These are phyloP conservation scores for Amauroascus niger DNA, from an alignment of 2,329 filamentous ascomycete genomes.

Conservation along the genomic window DNA sequence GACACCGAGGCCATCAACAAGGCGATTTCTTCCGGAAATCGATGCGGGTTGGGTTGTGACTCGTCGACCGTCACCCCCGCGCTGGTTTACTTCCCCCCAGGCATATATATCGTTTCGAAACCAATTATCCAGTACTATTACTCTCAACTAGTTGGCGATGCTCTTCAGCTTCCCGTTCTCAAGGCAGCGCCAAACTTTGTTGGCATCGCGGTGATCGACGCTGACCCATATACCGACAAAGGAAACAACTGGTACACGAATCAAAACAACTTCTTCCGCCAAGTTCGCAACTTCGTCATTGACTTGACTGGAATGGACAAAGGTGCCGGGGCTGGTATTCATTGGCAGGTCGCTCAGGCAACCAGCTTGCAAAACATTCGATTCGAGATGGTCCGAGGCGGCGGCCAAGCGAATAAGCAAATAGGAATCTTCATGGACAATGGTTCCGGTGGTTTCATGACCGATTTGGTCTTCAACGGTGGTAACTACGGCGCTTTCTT, in stretches of 20 bases:
- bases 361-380: constrained; percentile 71
- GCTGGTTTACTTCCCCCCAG: constrained; percentile 82
- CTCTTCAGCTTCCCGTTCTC: constrained; percentile 59
- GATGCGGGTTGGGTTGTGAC: constrained; percentile 73
- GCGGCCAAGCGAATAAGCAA: constrained; percentile 55
- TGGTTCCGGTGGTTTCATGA: constrained; percentile 74
- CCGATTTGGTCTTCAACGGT: constrained; percentile 73
- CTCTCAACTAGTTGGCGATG: constrained; percentile 83
- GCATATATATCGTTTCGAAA: constrained; percentile 70
- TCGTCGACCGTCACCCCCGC: constrained; percentile 76
- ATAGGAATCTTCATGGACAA: constrained; percentile 79
- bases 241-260: constrained; percentile 70
- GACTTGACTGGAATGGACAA: constrained; percentile 56
- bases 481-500: constrained; percentile 69
- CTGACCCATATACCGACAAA: constrained; percentile 65
- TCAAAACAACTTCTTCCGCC: constrained; percentile 74
- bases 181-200: constrained; percentile 62
- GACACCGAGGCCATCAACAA: constrained; percentile 82
- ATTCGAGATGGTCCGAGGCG: constrained; percentile 66
- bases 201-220: constrained; percentile 82
- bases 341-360: constrained; percentile 80
- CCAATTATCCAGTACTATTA: constrained; percentile 81
- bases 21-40: constrained; percentile 65
- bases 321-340: constrained; percentile 58
- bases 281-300: constrained; percentile 72